phyloP scores from a whole-genome alignment of 2,329 filamentous ascomycete species.

The Fusarium foetens region DNA sequence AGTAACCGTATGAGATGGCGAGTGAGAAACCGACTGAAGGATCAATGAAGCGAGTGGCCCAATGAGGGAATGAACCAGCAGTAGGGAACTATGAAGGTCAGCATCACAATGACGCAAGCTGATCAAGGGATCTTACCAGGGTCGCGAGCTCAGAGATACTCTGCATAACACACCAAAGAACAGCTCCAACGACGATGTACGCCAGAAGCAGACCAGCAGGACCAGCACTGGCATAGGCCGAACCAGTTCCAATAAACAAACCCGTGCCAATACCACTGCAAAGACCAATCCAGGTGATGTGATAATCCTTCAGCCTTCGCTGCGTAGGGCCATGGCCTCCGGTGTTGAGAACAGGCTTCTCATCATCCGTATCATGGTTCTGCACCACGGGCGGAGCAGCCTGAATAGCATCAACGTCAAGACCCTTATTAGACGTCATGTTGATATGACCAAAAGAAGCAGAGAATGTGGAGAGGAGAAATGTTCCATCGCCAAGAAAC shows the following conservation, averaged over 20 bases:
- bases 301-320: slow-evolving; percentile 36
- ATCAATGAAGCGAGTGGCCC: slow-evolving; percentile 43
- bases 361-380: not conserved
- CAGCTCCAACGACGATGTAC: slow-evolving; percentile 34
- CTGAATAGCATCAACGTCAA: slow-evolving; percentile 18
- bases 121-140: slow-evolving; percentile 9
- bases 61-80: slow-evolving; percentile 41
- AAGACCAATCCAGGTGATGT: slow-evolving; percentile 42
- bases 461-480: not conserved
- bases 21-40: slow-evolving; percentile 39
- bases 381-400: not conserved
- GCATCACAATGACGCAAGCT: rapidly evolving
- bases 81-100: slow-evolving; percentile 31
- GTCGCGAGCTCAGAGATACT: slow-evolving; percentile 41
- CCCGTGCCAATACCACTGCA: slow-evolving; percentile 41
- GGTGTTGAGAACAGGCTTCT: slow-evolving; percentile 37
- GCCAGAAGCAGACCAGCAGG: slow-evolving; percentile 40
- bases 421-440: slow-evolving; percentile 5
- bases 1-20: slow-evolving; percentile 42
- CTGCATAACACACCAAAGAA: slow-evolving; percentile 43
- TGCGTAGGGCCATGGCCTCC: slow-evolving; percentile 40
- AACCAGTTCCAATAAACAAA: slow-evolving; percentile 40
- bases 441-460: not conserved
- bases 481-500: not conserved
- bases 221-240: slow-evolving; percentile 39